Evolutionary conservation across 805 yeast genomes (phyloP), one percentile per base, ranked within the genome.

Genomic region (Zygoascus ofunaensis): DNA sequence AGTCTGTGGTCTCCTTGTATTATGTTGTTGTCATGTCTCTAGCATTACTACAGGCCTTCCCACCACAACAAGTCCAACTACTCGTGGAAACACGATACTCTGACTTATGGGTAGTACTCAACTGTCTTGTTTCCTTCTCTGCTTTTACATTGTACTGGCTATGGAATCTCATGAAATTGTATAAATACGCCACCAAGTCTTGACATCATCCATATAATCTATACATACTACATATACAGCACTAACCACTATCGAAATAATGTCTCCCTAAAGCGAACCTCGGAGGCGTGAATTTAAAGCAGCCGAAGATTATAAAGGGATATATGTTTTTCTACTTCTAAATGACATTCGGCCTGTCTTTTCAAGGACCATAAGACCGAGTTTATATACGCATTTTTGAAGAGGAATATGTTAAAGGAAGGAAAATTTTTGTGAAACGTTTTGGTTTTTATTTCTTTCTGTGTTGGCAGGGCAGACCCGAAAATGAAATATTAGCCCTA

Each of bases 101-200:
- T 1, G 97, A 92, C 60, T 53, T 92, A 4, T 86, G 92, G 89
- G 85, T 85, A 0, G 70, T 90, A 20, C 73, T 77, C 3, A 92
- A 92, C 56, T 77, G 82, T 35, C 55, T 80, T 0, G 56, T 87
- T 2, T 82, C 92, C 0, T 87, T 86, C 57, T 82, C 74, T 0
- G 84, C 87, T 47, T 90, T 89, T 55, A 59, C 65, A 0, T 56
- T 82, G 38, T 85, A 85, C 55, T 89, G 87, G 79, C 49, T 87
- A n/a, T 92, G 96, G 95, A 72, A 74, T 32, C 70, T 81, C 54
- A 79, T 72, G 62, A 80, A 73, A 48, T 59, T 78, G 30, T 68
- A 41, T 28, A 37, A 15, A 18, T n/a, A 23, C 12, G 41, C 41
- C 5, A 17, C 33, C 2, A 20, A 4, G 20, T 24, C 22, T 7